Evolutionary conservation across 2,329 filamentous ascomycete species (phyloP), one percentile per base, ranked within the genome.

Genomic region (Iodosphaeria phyllophila): DNA sequence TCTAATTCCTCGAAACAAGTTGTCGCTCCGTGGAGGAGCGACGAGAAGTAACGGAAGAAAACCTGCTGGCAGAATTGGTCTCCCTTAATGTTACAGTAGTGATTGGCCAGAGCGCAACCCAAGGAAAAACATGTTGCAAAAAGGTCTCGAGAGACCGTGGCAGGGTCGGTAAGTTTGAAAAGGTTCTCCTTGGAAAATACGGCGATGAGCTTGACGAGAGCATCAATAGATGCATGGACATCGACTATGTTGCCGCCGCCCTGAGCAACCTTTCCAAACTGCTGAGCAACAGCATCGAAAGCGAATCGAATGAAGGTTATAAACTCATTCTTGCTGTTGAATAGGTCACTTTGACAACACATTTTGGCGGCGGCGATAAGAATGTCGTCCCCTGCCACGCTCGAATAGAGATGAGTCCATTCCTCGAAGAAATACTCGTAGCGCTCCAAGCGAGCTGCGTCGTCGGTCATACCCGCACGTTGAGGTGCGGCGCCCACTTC

Each of bases 341-440:
- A 66, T 11, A 89, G 58, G 32, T 75, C 66, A 34, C 67, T 66
- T 28, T 72, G 62, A 38, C 86, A 75, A 41, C 95, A 57, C 47
- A 95, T 86, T 38, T 76, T 71, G 22, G 93, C 66, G 48, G 95
- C 95, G 2, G 78, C 67, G 5, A 64, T 55, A 27, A 72, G 60
- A 1, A 74, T 66, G 41, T 75, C 77, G 32, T 82, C 75, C 4
- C n/a, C n/a, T n/a, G 74, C 72, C 4, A 74, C 69, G 35, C 74
- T 70, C n/a, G 71, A 64, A 38, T 82, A 79, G 47, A 93, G 64
- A 30, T 75, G 72, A 15, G 86, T 67, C 89, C 89, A 98, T 52
- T 98, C 89, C 21, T 86, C 83, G 41, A 98, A 93, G 12, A 93
- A 64, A 43, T 98, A 95, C 38, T 91, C 82, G 51, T 92, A 70